Percentiles rank a stretch among this genome's conserved stretches.
These are phyloP conservation scores for Xylaria sp. DNA, from an alignment of 2,329 filamentous ascomycete genomes.

Conservation along the genomic window DNA sequence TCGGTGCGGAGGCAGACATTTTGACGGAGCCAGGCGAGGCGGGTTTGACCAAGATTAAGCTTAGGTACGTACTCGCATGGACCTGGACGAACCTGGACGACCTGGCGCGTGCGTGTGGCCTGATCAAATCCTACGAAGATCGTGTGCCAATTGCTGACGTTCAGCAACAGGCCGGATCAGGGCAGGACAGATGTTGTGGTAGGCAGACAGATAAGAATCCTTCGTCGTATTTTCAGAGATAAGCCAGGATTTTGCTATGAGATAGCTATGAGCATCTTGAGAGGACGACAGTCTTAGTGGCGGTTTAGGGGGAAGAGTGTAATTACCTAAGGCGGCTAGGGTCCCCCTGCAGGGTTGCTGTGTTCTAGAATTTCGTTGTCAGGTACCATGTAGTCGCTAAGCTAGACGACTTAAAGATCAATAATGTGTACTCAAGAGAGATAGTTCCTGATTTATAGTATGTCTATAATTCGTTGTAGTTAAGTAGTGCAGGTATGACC, in stretches of 20 bases:
- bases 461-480: not conserved
- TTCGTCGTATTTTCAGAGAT: constrained; percentile 24
- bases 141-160: constrained; percentile 27
- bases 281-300: not conserved
- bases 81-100: constrained; percentile 10
- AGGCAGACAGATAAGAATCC: constrained; percentile 15
- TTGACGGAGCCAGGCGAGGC: constrained; percentile 16
- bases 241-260: constrained; percentile 3
- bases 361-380: not conserved
- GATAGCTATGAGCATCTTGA: not conserved
- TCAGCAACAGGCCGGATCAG: not conserved
- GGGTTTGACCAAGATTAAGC: constrained; percentile 5
- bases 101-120: constrained; percentile 9
- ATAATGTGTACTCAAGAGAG: not conserved
- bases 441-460: not conserved
- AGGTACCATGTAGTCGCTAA: not conserved
- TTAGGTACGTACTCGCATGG: not conserved
- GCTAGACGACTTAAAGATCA: not conserved
- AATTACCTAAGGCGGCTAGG: constrained; percentile 23
- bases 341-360: not conserved
- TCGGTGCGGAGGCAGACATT: constrained; percentile 46
- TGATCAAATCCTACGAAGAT: constrained; percentile 12
- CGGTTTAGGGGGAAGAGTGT: not conserved
- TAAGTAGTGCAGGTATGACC: not conserved
- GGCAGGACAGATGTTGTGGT: not conserved